Evolutionary conservation across 2,329 filamentous ascomycete species (phyloP).

Genomic region (Pseudodiploospora longispora): DNA sequence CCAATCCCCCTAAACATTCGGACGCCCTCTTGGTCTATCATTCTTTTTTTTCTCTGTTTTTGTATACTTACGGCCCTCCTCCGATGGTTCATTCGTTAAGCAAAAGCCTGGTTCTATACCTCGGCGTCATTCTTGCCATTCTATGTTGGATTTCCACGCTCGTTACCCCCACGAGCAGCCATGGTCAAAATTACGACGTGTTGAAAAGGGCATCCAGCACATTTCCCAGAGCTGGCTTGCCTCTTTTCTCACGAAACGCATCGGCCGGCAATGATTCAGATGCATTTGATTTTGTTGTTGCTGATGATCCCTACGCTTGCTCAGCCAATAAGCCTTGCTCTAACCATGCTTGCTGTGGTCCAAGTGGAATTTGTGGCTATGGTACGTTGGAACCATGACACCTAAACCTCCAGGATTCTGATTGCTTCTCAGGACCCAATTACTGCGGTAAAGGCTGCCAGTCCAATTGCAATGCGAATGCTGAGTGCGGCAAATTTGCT

Average conservation of each 20-base stretch:
- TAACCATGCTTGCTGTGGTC: not conserved
- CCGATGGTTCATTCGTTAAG: too few species aligned
- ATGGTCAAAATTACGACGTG: too few species aligned
- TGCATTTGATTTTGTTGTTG: not conserved
- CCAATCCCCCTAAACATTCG: too few species aligned
- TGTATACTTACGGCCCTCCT: too few species aligned
- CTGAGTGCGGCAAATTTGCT: slow-evolving; percentile 16
- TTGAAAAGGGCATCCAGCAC: not conserved
- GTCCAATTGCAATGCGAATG: slow-evolving; percentile 15
- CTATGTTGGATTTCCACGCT: not conserved
- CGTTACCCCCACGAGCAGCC: not conserved
- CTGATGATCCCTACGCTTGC: not conserved
- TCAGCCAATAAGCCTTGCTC: not conserved
- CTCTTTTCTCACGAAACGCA: not conserved
- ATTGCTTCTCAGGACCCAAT: slow-evolving; percentile 9
- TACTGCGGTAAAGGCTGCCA: slow-evolving; percentile 18
- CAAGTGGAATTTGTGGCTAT: not conserved
- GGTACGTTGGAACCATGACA: not conserved
- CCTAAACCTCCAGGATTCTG: too few species aligned
- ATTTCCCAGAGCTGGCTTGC: not conserved
- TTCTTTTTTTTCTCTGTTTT: too few species aligned
- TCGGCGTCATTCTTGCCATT: not conserved
- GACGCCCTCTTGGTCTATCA: too few species aligned
- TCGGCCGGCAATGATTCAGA: not conserved
- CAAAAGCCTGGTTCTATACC: not conserved